Evolutionary conservation across 2,329 filamentous ascomycete genomes (phyloP).

Genomic region (Cladosporium sp.): DNA sequence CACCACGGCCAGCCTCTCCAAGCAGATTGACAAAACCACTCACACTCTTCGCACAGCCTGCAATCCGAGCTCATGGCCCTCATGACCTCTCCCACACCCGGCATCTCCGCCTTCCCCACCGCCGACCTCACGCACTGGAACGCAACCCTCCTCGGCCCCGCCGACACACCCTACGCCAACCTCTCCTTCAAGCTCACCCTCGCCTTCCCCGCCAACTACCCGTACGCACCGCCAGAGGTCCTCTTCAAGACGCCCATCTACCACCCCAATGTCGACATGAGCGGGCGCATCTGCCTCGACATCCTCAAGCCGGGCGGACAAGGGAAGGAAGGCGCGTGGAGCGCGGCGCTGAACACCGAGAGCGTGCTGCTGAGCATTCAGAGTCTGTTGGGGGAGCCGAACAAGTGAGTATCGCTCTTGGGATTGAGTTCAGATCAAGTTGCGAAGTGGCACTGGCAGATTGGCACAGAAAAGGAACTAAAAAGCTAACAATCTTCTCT

Average conservation of each 20-base stretch:
- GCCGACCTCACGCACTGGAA: slow-evolving; percentile 91
- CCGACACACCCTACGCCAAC: slow-evolving; percentile 83
- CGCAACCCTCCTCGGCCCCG: slow-evolving; percentile 86
- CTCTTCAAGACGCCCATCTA: slow-evolving; percentile 99
- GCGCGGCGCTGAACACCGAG: slow-evolving; percentile 93
- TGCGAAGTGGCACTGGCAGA: no score
- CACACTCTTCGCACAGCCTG: slow-evolving; percentile 54
- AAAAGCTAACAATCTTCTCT: not conserved
- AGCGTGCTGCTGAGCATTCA: slow-evolving; percentile 90
- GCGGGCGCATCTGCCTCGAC: slow-evolving; percentile 91
- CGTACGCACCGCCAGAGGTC: slow-evolving; percentile 84
- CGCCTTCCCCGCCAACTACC: slow-evolving; percentile 86
- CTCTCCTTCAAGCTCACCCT: slow-evolving; percentile 91
- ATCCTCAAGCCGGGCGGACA: slow-evolving; percentile 66
- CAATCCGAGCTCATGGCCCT: slow-evolving; percentile 98
- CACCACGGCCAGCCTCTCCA: slow-evolving; percentile 1
- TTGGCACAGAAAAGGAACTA: not conserved
- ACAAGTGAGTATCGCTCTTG: slow-evolving; percentile 69
- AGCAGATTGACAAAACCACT: not conserved
- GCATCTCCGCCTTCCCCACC: slow-evolving; percentile 90
- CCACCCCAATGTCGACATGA: slow-evolving; percentile 98
- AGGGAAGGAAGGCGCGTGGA: slow-evolving; percentile 75
- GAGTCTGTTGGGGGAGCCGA: slow-evolving; percentile 91
- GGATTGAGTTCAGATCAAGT: no score
- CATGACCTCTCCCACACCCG: slow-evolving; percentile 91